phyloP scores from a whole-genome alignment of 2,329 filamentous ascomycete species.

The Pyricularia grisea region DNA sequence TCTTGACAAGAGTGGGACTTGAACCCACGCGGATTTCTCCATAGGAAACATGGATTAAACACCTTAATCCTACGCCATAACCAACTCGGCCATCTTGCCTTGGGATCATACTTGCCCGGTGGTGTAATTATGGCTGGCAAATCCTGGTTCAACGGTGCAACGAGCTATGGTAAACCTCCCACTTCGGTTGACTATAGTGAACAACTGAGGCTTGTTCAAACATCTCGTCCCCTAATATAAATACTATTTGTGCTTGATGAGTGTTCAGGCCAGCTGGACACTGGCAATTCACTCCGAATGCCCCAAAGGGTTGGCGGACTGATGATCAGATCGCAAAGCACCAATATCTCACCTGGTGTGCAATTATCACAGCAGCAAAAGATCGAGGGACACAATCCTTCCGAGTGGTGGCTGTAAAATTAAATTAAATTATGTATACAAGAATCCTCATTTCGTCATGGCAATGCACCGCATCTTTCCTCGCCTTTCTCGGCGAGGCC shows the following conservation, averaged over 20 bases:
- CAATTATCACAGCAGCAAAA: neutral
- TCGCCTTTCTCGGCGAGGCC: neutral
- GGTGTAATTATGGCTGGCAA: neutral
- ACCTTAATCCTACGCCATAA: constrained; percentile 2
- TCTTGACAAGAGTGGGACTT: neutral
- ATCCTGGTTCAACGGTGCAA: too few species aligned
- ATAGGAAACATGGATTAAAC: neutral
- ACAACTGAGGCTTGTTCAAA: too few species aligned
- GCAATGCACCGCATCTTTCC: neutral
- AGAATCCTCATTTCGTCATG: neutral
- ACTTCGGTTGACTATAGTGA: too few species aligned
- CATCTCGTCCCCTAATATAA: too few species aligned
- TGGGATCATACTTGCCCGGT: neutral
- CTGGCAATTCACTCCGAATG: neutral
- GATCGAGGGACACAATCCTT: neutral
- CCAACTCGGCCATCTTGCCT: constrained; percentile 1
- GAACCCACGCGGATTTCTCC: constrained; percentile 1
- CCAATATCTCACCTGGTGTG: neutral
- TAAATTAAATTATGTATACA: constrained; percentile 1
- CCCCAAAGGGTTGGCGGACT: neutral
- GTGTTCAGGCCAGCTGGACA: neutral
- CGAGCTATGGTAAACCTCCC: too few species aligned
- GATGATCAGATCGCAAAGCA: neutral
- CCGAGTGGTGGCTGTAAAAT: neutral
- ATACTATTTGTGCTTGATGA: too few species aligned